Conservation (phyloP, 2,329 filamentous ascomycete species). For the Lachnellula arida region DNA sequence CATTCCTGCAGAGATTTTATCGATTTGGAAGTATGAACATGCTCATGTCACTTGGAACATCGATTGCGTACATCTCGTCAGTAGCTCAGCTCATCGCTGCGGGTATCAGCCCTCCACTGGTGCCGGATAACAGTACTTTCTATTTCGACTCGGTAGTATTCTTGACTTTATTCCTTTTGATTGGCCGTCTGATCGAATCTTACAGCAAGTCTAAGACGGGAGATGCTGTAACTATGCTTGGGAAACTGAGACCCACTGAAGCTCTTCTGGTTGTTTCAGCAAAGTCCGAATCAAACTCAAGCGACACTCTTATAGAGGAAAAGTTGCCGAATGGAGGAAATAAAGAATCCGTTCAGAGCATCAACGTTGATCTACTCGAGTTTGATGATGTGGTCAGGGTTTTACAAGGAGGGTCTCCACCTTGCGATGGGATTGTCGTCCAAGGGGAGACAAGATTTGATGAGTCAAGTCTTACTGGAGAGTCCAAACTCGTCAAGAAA, state of each 20-base stretch:
- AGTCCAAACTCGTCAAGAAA: constrained; percentile 66
- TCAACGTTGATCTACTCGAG: constrained; percentile 57
- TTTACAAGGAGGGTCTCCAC: constrained; percentile 74
- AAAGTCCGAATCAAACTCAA: constrained; percentile 2
- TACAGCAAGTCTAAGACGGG: constrained; percentile 91
- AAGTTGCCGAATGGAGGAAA: background rate
- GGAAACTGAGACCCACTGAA: constrained; percentile 71
- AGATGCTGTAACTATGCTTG: constrained; percentile 75
- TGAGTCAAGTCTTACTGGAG: constrained; percentile 84
- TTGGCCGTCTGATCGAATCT: constrained; percentile 71
- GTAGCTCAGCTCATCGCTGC: constrained; percentile 71
- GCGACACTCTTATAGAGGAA: constrained; percentile 1
- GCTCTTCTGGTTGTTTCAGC: constrained; percentile 61
- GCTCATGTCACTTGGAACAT: constrained; percentile 83
- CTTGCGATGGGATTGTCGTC: constrained; percentile 70
- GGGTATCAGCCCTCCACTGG: constrained; percentile 38
- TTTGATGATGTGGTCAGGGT: constrained; percentile 70
- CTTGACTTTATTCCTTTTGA: constrained; percentile 78
- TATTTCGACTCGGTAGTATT: constrained; percentile 96
- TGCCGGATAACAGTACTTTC: constrained; percentile 45
- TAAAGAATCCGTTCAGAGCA: constrained; percentile 12
- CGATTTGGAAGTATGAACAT: constrained; percentile 98
- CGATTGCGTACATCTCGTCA: constrained; percentile 81
- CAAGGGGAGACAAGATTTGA: constrained; percentile 68
- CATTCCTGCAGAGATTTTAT: constrained; percentile 71